Evolutionary conservation across 352 stramenopile genomes (phyloP).

Genomic region (Phytophthora agathidicida): DNA sequence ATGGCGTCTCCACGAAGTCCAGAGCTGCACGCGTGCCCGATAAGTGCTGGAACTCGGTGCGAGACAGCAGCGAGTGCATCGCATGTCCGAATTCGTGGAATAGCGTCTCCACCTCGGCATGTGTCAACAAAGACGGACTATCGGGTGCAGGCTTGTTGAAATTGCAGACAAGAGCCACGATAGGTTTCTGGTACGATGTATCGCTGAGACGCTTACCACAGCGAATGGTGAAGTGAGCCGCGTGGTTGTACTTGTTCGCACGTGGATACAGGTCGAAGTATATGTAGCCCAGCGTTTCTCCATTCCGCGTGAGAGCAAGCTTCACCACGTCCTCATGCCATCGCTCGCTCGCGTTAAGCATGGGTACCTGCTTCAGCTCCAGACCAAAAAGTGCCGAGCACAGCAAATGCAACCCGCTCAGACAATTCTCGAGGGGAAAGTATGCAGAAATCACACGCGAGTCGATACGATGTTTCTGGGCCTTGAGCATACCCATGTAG

Average conservation of each 20-base stretch:
- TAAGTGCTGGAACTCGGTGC: constrained; percentile 97
- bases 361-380: constrained; percentile 76
- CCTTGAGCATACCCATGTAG: constrained; percentile 92
- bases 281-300: constrained; percentile 86
- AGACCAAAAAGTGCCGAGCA: constrained; percentile 93
- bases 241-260: constrained; percentile 84
- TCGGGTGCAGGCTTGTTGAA: constrained; percentile 82
- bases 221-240: constrained; percentile 96
- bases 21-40: constrained; percentile 93
- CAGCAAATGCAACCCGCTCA: constrained; percentile 91
- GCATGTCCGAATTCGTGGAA: constrained; percentile 99
- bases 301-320: constrained; percentile 80
- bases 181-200: constrained; percentile 92
- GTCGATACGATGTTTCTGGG: constrained; percentile 72
- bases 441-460: constrained; percentile 86
- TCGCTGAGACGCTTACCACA: constrained; percentile 83
- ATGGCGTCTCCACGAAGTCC: constrained; percentile 97
- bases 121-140: constrained; percentile 77
- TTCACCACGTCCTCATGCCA: constrained; percentile 93
- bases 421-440: constrained; percentile 92
- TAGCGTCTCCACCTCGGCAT: constrained; percentile 97
- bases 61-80: constrained; percentile 96
- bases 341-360: constrained; percentile 77
- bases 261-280: constrained; percentile 96
- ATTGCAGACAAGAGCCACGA: constrained; percentile 94